These are phyloP conservation scores for Penicillium sp. DNA, from an alignment of 2,329 filamentous ascomycete species.

Conservation along the genomic window DNA sequence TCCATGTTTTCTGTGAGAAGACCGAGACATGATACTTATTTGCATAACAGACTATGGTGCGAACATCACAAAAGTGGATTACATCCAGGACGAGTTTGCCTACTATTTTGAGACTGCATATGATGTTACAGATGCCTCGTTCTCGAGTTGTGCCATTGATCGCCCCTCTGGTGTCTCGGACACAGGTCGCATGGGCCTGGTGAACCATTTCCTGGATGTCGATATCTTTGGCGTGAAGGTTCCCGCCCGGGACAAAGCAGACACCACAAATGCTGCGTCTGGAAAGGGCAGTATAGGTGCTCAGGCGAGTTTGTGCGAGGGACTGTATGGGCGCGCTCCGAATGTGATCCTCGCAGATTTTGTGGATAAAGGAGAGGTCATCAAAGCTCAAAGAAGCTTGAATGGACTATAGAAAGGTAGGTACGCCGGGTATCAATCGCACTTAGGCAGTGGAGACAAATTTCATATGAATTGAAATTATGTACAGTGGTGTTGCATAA, in stretches of 20 bases:
- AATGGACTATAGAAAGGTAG: constrained; percentile 36
- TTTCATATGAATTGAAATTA: no score
- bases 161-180: constrained; percentile 42
- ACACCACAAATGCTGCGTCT: constrained; percentile 46
- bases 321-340: constrained; percentile 41
- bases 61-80: constrained; percentile 40
- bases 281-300: constrained; percentile 48
- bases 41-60: constrained; percentile 42
- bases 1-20: neutral
- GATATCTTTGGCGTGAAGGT: constrained; percentile 45
- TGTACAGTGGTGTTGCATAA: no score
- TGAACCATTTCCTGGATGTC: constrained; percentile 53
- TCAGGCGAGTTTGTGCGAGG: constrained; percentile 42
- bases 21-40: neutral
- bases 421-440: no score
- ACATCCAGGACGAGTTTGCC: constrained; percentile 46
- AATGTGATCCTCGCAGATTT: constrained; percentile 50
- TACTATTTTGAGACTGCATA: constrained; percentile 53
- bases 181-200: constrained; percentile 48
- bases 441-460: no score
- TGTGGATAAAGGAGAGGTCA: constrained; percentile 48
- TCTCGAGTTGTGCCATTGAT: constrained; percentile 47
- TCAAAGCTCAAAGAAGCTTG: constrained; percentile 41
- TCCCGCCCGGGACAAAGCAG: constrained; percentile 44
- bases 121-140: constrained; percentile 43